Percentiles rank a stretch among this genome's conserved stretches.
Evolutionary conservation across 257 asterid genomes (phyloP).

Genomic region (Solanum sejunctum): DNA sequence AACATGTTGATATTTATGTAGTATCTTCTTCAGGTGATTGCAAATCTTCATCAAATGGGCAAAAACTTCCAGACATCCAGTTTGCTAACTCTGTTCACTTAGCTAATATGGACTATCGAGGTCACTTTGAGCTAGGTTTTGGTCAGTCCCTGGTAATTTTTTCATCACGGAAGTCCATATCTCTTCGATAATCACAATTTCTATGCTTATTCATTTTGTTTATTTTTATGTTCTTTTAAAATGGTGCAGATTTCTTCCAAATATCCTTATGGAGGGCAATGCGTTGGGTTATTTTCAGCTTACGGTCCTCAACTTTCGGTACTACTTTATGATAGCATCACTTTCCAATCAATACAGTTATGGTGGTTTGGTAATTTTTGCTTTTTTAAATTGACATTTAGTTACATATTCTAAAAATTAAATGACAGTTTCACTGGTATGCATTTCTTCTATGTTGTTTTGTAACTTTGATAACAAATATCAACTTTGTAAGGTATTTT

Average conservation of each 20-base stretch:
- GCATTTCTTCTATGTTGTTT: neutral
- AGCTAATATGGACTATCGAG: conserved; percentile 14
- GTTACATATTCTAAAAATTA: neutral
- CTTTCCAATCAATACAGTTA: neutral
- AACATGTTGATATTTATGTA: neutral
- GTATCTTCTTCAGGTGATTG: neutral
- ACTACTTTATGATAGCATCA: neutral
- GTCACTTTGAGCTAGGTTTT: conserved; percentile 34
- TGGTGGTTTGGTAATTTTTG: neutral
- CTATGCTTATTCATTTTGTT: neutral
- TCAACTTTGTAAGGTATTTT: neutral
- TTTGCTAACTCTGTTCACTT: neutral
- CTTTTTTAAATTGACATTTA: neutral
- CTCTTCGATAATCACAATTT: neutral
- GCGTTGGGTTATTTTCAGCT: conserved; percentile 30
- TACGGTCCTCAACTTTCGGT: conserved; percentile 39
- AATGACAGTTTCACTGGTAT: neutral
- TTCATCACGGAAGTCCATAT: neutral
- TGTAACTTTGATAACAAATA: neutral
- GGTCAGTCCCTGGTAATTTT: conserved; percentile 34
- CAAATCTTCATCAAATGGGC: conserved; percentile 13
- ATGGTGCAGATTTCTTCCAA: conserved; percentile 34
- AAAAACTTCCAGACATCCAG: conserved; percentile 15
- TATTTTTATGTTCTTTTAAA: neutral
- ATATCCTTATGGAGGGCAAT: conserved; percentile 43